Conservation (phyloP, 169 alveolate genomes). For the Plasmodium sp. region DNA sequence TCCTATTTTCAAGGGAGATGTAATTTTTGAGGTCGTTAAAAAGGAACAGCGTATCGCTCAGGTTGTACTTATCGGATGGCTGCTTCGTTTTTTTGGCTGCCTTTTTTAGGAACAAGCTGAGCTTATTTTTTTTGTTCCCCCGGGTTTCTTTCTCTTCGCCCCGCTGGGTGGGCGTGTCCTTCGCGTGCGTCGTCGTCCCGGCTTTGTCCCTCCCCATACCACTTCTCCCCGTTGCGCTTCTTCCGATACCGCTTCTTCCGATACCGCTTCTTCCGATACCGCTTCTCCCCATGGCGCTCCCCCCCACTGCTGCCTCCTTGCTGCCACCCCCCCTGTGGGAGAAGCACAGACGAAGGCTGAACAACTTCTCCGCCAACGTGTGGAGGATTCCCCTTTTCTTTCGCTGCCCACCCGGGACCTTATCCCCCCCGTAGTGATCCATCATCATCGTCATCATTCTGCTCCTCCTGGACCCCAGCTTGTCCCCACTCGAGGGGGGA, state of each 20-base stretch:
- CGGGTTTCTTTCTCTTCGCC: slow-evolving; percentile 18
- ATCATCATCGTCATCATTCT: too few species aligned
- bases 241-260: not conserved
- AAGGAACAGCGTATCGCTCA: slow-evolving; percentile 23
- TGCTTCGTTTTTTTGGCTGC: not conserved
- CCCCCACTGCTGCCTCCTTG: not conserved
- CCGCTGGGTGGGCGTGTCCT: not conserved
- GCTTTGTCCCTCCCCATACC: not conserved
- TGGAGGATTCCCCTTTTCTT: not conserved
- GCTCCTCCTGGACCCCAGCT: not conserved
- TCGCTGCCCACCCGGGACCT: not conserved
- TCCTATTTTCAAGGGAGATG: slow-evolving; percentile 25
- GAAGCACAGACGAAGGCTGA: slow-evolving; percentile 1
- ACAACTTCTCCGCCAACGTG: not conserved
- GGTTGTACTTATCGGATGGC: not conserved
- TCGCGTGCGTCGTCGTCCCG: not conserved
- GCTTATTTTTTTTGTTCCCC: slow-evolving; percentile 15
- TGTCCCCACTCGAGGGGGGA: not conserved
- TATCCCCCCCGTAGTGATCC: not conserved
- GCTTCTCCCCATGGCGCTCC: not conserved
- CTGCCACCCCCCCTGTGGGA: not conserved
- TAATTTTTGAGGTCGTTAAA: slow-evolving; percentile 54
- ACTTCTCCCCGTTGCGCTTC: not conserved
- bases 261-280: not conserved
- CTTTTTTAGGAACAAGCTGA: slow-evolving; percentile 21